Evolutionary conservation across 768 basidiomycete genomes (phyloP).

Genomic region (Boletus speciosus): DNA sequence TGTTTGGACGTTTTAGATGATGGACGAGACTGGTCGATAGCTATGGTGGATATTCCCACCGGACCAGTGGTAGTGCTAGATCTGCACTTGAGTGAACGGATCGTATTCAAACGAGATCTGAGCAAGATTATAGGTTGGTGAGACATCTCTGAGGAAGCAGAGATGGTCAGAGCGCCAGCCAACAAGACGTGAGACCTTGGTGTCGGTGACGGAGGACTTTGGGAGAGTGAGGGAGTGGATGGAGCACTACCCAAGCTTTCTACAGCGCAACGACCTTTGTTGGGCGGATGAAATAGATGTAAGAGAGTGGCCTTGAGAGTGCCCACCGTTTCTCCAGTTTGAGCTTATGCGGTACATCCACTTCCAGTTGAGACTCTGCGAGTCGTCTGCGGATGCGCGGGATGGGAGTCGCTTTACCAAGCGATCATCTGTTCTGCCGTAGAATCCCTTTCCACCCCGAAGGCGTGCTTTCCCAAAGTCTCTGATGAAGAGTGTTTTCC

Average conservation of each 20-base stretch:
- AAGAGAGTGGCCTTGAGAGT: slow-evolving; percentile 8
- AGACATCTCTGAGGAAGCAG: slow-evolving; percentile 43
- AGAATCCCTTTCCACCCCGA: slow-evolving; percentile 63
- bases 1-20: slow-evolving; percentile 29
- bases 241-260: slow-evolving; percentile 28
- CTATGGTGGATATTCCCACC: slow-evolving; percentile 57
- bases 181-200: slow-evolving; percentile 46
- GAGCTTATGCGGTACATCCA: slow-evolving; percentile 84
- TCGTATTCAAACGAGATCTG: slow-evolving; percentile 16
- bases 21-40: slow-evolving; percentile 73
- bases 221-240: background rate
- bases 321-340: slow-evolving; percentile 75
- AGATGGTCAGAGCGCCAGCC: slow-evolving; percentile 58
- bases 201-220: background rate
- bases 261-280: slow-evolving; percentile 61
- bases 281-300: slow-evolving; percentile 18
- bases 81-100: slow-evolving; percentile 44
- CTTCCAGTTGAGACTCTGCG: slow-evolving; percentile 59
- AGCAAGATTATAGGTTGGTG: slow-evolving; percentile 20
- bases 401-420: slow-evolving; percentile 58
- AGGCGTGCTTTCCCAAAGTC: slow-evolving; percentile 67
- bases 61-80: slow-evolving; percentile 32
- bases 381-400: slow-evolving; percentile 36
- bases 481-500: slow-evolving; percentile 62
- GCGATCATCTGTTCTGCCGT: slow-evolving; percentile 52